phyloP scores from a whole-genome alignment of 106 monocot species.

The Dioscorea zingiberensis region DNA sequence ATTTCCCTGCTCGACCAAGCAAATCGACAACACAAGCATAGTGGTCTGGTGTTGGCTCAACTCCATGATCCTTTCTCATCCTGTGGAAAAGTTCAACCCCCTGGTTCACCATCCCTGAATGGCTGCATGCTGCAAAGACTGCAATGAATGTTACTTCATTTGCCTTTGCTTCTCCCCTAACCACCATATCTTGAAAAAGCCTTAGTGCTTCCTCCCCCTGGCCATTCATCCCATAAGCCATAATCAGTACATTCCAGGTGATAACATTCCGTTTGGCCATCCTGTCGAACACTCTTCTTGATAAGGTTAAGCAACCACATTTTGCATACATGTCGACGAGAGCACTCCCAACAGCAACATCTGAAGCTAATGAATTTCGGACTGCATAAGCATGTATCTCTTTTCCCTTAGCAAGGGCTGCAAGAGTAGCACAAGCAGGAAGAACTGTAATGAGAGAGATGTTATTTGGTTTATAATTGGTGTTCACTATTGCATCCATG shows the following conservation, averaged over 20 bases:
- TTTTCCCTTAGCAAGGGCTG: slow-evolving; percentile 64
- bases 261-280: slow-evolving; percentile 62
- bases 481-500: background rate
- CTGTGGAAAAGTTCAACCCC: slow-evolving; percentile 55
- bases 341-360: slow-evolving; percentile 81
- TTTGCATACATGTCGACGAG: slow-evolving; percentile 89
- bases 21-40: slow-evolving; percentile 80
- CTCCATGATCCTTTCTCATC: slow-evolving; percentile 32
- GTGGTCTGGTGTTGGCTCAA: slow-evolving; percentile 58
- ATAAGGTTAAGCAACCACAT: slow-evolving; percentile 49
- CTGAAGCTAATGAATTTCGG: slow-evolving; percentile 29
- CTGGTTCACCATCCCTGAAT: slow-evolving; percentile 72
- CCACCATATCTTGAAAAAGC: slow-evolving; percentile 57
- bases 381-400: slow-evolving; percentile 87
- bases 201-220: slow-evolving; percentile 51
- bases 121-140: slow-evolving; percentile 79
- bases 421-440: slow-evolving; percentile 64
- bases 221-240: slow-evolving; percentile 94
- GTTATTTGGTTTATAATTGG: slow-evolving; percentile 39
- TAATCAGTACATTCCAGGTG: slow-evolving; percentile 86
- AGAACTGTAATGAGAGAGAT: slow-evolving; percentile 83
- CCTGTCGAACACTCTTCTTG: slow-evolving; percentile 50
- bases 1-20: slow-evolving; percentile 64
- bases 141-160: slow-evolving; percentile 78
- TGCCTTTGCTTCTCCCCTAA: slow-evolving; percentile 39